These are phyloP conservation scores for Suillus luteus DNA, from an alignment of 768 basidiomycete genomes.

Conservation along the genomic window DNA sequence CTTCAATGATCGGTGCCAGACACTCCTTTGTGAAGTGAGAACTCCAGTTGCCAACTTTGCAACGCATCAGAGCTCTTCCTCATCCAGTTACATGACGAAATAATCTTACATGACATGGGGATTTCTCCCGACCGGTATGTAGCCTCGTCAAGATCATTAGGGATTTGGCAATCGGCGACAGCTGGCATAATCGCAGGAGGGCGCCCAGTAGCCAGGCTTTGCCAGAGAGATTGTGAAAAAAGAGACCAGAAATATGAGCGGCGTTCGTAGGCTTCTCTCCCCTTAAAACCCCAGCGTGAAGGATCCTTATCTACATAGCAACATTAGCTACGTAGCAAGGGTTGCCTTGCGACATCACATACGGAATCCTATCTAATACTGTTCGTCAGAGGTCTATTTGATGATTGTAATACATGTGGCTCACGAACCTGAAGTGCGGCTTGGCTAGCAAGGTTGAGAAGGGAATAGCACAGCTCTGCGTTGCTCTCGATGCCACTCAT, in stretches of 20 bases:
- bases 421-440: slow-evolving; percentile 48
- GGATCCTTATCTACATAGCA: slow-evolving; percentile 48
- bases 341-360: slow-evolving; percentile 1
- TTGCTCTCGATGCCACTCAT: slow-evolving; percentile 55
- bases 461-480: slow-evolving; percentile 46
- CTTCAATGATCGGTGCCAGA: slow-evolving; percentile 43
- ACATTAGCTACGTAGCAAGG: slow-evolving; percentile 14
- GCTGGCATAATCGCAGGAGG: slow-evolving; percentile 46
- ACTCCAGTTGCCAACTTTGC: slow-evolving; percentile 51
- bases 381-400: background rate
- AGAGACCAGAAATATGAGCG: slow-evolving; percentile 60
- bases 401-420: background rate
- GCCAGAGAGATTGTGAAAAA: slow-evolving; percentile 50
- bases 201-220: slow-evolving; percentile 52
- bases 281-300: slow-evolving; percentile 50
- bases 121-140: slow-evolving; percentile 44
- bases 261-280: slow-evolving; percentile 53
- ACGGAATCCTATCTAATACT: slow-evolving; percentile 20
- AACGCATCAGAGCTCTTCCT: slow-evolving; percentile 9
- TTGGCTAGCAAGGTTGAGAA: slow-evolving; percentile 51
- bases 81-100: slow-evolving; percentile 1
- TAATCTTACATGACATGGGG: slow-evolving; percentile 45
- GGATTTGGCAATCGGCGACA: slow-evolving; percentile 49
- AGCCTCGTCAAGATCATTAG: slow-evolving; percentile 48
- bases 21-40: slow-evolving; percentile 44